phyloP scores from a whole-genome alignment of 345 rosid species.

The Ceriops zippeliana region DNA sequence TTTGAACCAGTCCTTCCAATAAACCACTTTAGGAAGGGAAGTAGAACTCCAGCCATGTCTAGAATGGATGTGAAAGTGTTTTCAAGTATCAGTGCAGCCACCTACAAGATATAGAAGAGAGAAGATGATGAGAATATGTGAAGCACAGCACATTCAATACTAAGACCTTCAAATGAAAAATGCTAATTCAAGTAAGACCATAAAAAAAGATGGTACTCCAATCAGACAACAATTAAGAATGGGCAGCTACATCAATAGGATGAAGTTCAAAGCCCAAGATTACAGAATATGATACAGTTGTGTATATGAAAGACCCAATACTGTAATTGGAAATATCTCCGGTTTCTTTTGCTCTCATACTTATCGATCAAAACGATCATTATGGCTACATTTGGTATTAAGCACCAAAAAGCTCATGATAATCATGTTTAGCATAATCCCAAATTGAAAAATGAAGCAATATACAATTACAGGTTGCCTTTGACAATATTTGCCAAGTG shows the following conservation, averaged over 20 bases:
- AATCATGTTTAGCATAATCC: neutral
- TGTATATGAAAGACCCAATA: too few species aligned
- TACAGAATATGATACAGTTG: too few species aligned
- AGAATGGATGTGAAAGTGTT: constrained; percentile 97
- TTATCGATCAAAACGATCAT: neutral
- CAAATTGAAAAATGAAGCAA: neutral
- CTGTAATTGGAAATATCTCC: too few species aligned
- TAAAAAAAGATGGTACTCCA: too few species aligned
- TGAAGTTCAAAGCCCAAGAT: too few species aligned
- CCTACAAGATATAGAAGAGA: constrained; percentile 37
- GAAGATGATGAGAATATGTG: constrained; percentile 1
- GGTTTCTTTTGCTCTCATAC: neutral
- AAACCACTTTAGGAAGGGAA: constrained; percentile 95
- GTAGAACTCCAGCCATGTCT: constrained; percentile 95
- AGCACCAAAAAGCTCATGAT: neutral
- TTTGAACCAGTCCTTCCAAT: constrained; percentile 79
- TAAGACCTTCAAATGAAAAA: neutral
- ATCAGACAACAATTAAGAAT: too few species aligned
- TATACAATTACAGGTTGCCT: neutral
- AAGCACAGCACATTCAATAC: neutral
- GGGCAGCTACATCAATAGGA: too few species aligned
- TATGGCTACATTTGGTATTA: neutral
- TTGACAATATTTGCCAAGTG: neutral
- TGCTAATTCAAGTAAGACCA: neutral
- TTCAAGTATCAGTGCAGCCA: constrained; percentile 79